A percentile compares a stretch with the other conserved stretches of the same genome.
Evolutionary conservation across 2,329 filamentous ascomycete species (phyloP).

Genomic region (Chalaropsis thielavioides): DNA sequence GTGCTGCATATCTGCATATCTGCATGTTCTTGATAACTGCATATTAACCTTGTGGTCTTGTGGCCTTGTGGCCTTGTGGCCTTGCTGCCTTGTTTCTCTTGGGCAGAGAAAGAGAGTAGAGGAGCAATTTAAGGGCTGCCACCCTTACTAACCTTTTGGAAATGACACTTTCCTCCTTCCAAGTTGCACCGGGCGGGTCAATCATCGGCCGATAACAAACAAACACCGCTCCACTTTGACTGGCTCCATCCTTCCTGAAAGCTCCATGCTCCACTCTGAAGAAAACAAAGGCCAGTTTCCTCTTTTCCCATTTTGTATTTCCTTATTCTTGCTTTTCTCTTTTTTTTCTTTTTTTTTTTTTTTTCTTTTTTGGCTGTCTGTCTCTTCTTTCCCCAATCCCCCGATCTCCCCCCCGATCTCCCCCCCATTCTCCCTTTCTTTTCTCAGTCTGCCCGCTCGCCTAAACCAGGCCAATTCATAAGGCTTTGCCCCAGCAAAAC

Average conservation of each 20-base stretch:
- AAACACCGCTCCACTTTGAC: not conserved
- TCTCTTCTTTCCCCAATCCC: not conserved
- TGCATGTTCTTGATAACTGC: not conserved
- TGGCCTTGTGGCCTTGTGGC: not conserved
- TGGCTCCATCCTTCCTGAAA: slow-evolving; percentile 13
- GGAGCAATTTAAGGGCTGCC: not conserved
- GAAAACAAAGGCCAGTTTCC: not conserved
- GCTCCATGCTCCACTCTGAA: slow-evolving; percentile 13
- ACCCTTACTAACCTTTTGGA: not conserved
- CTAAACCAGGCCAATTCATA: not conserved
- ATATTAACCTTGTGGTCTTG: not conserved
- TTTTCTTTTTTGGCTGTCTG: not conserved
- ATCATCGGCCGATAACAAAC: slow-evolving; percentile 1
- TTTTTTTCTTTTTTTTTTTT: not conserved
- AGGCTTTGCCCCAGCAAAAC: not conserved
- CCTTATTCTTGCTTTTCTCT: not conserved
- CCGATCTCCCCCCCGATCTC: not conserved
- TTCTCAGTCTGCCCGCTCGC: not conserved
- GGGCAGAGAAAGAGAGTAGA: not conserved
- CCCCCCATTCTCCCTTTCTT: not conserved
- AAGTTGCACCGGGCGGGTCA: not conserved
- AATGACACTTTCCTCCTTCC: not conserved
- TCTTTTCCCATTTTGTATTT: slow-evolving; percentile 5
- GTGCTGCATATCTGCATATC: not conserved
- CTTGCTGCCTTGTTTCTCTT: not conserved